Percentiles rank a stretch among this genome's conserved stretches.
Conservation (phyloP, 2,329 filamentous ascomycete species). For the Colletotrichum liaoningense region DNA sequence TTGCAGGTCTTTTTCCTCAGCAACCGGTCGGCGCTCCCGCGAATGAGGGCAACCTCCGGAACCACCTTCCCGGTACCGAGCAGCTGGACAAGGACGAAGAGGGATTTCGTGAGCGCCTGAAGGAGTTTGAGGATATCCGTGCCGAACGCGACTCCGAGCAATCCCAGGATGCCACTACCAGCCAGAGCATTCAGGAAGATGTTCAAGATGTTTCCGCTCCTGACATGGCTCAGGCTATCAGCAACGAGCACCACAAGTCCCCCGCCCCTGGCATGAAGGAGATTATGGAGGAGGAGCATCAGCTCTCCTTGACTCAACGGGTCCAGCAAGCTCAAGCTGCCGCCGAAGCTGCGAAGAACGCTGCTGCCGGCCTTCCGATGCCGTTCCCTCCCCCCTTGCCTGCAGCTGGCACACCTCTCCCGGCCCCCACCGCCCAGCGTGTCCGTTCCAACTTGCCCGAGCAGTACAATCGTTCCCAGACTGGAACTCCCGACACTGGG, state of each 20-base stretch:
- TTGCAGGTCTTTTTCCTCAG: conserved; percentile 41
- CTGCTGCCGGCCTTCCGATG: conserved; percentile 76
- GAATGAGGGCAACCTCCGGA: conserved; percentile 53
- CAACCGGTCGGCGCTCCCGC: conserved; percentile 52
- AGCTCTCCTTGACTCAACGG: conserved; percentile 82
- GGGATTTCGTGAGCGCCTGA: conserved; percentile 77
- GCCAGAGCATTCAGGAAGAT: conserved; percentile 35
- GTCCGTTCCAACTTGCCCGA: conserved; percentile 87
- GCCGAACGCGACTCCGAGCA: conserved; percentile 75
- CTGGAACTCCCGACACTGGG: conserved; percentile 76
- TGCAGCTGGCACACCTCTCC: conserved; percentile 82
- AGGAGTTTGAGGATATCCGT: conserved; percentile 84
- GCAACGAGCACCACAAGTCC: conserved; percentile 32
- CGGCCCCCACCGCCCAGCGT: conserved; percentile 89
- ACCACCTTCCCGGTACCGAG: conserved; percentile 61
- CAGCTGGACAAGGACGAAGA: conserved; percentile 66
- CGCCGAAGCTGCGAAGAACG: conserved; percentile 58
- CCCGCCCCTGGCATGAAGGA: conserved; percentile 32
- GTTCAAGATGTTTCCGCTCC: conserved; percentile 15
- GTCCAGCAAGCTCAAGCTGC: conserved; percentile 79
- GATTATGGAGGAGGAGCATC: conserved; percentile 37
- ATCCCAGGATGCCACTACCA: conserved; percentile 43
- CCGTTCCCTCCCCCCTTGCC: conserved; percentile 78
- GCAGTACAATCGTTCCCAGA: conserved; percentile 75
- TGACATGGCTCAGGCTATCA: conserved; percentile 28